A percentile compares a stretch with the other conserved stretches of the same genome.
phyloP scores from a whole-genome alignment of 2,329 filamentous ascomycete genomes.

The Keithomyces neogunnii region DNA sequence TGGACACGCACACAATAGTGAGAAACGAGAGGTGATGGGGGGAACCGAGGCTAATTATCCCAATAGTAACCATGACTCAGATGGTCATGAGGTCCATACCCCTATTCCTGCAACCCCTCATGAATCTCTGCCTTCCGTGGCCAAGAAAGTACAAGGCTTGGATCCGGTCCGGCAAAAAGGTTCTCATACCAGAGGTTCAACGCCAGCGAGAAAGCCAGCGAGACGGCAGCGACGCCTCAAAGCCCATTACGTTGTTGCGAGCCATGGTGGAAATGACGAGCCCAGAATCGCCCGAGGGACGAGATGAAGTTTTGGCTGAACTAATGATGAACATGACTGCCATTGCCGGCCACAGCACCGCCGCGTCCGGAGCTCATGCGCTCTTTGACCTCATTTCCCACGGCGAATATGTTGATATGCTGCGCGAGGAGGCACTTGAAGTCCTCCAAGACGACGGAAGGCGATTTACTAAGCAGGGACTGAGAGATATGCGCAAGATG shows the following conservation, averaged over 20 bases:
- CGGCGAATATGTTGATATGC: slow-evolving; percentile 1
- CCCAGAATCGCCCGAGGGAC: neutral
- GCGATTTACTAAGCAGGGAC: slow-evolving; percentile 3
- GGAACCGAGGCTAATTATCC: neutral
- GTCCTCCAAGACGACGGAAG: slow-evolving; percentile 1
- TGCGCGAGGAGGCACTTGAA: slow-evolving; percentile 3
- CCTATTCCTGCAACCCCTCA: neutral
- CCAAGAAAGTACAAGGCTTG: slow-evolving; percentile 1
- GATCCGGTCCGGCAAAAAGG: slow-evolving; percentile 1
- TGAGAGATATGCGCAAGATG: slow-evolving; percentile 7
- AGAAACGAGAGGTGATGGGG: neutral
- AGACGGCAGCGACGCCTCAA: neutral
- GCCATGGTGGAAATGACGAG: slow-evolving; percentile 7
- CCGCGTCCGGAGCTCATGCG: slow-evolving; percentile 6
- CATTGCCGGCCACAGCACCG: slow-evolving; percentile 8
- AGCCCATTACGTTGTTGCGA: slow-evolving; percentile 7
- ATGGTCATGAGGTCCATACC: slow-evolving; percentile 8
- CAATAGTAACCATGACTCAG: slow-evolving; percentile 8
- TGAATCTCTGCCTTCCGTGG: slow-evolving; percentile 6
- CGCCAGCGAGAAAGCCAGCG: slow-evolving; percentile 4
- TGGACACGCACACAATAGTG: slow-evolving; percentile 6
- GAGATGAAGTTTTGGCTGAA: slow-evolving; percentile 2
- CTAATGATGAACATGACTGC: slow-evolving; percentile 4
- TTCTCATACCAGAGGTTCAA: slow-evolving; percentile 4
- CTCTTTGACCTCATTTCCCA: slow-evolving; percentile 5